These are phyloP conservation scores for Botryosphaeria dothidea DNA, from an alignment of 2,329 filamentous ascomycete genomes.

Conservation along the genomic window DNA sequence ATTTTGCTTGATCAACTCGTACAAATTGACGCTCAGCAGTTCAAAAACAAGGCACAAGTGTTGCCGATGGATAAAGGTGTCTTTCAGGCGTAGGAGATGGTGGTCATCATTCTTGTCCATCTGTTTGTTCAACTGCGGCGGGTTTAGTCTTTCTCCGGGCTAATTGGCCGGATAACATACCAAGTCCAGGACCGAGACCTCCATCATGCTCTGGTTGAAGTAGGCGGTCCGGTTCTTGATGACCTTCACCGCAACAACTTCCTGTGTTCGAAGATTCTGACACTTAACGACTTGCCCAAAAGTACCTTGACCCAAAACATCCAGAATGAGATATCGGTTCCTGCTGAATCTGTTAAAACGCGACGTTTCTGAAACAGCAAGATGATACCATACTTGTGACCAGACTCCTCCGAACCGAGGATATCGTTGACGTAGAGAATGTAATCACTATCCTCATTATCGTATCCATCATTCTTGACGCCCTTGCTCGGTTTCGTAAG, in stretches of 20 bases:
- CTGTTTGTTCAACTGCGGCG: constrained; percentile 84
- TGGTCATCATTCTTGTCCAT: constrained; percentile 99
- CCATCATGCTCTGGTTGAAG: constrained; percentile 99
- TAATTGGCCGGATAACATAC: constrained; percentile 51
- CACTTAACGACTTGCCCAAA: constrained; percentile 99
- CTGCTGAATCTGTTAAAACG: constrained; percentile 45
- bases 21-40: constrained; percentile 92
- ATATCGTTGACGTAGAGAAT: constrained; percentile 99
- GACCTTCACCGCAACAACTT: constrained; percentile 98
- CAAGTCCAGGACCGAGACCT: constrained; percentile 94
- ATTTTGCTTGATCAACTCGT: constrained; percentile 99
- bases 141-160: neutral
- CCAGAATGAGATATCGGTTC: constrained; percentile 94
- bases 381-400: constrained; percentile 75
- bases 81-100: constrained; percentile 88
- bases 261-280: constrained; percentile 96
- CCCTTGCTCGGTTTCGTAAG: constrained; percentile 98
- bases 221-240: constrained; percentile 99
- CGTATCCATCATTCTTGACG: constrained; percentile 96
- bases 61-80: constrained; percentile 97
- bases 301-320: constrained; percentile 94
- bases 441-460: constrained; percentile 99
- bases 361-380: neutral
- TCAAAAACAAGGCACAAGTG: constrained; percentile 94
- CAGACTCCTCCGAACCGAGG: constrained; percentile 93